A percentile compares a stretch with the other conserved stretches of the same genome.
Evolutionary conservation across 2,329 filamentous ascomycete genomes (phyloP).

Genomic region (Microdochium paspali): DNA sequence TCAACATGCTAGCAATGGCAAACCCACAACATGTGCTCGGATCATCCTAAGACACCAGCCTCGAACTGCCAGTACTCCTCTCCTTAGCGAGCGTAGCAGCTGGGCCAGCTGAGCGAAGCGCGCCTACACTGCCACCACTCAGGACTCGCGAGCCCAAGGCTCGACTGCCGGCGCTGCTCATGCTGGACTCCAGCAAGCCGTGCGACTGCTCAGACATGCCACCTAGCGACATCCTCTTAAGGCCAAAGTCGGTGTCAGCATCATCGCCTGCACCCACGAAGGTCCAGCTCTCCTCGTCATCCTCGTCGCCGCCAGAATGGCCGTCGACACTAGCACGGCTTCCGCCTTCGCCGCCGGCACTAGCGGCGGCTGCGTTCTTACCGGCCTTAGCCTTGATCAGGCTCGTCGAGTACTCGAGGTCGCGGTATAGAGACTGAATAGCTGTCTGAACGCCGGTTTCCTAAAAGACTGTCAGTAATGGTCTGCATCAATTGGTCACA

Average conservation of each 20-base stretch:
- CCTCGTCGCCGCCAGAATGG: slow-evolving; percentile 32
- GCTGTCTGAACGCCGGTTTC: slow-evolving; percentile 86
- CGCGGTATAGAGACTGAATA: slow-evolving; percentile 87
- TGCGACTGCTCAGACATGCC: neutral
- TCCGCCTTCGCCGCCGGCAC: slow-evolving; percentile 17
- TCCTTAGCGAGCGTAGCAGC: neutral
- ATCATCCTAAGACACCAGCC: neutral
- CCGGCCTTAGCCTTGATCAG: slow-evolving; percentile 60
- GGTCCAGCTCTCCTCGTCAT: slow-evolving; percentile 82
- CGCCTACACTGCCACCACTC: neutral
- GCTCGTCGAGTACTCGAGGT: slow-evolving; percentile 84
- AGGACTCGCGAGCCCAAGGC: neutral
- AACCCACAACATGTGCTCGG: neutral
- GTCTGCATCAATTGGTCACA: neutral
- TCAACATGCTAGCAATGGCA: neutral
- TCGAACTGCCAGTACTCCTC: neutral
- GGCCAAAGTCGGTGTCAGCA: slow-evolving; percentile 17
- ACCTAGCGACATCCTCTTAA: slow-evolving; percentile 16
- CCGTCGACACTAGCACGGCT: slow-evolving; percentile 32
- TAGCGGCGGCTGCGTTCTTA: slow-evolving; percentile 33
- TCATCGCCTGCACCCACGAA: slow-evolving; percentile 56
- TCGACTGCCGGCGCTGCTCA: neutral
- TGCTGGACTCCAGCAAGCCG: neutral
- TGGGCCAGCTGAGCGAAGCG: neutral
- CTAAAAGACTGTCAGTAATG: slow-evolving; percentile 34